These are phyloP conservation scores for Trypanosoma theileri DNA, from an alignment of 208 protist species.

Conservation along the genomic window DNA sequence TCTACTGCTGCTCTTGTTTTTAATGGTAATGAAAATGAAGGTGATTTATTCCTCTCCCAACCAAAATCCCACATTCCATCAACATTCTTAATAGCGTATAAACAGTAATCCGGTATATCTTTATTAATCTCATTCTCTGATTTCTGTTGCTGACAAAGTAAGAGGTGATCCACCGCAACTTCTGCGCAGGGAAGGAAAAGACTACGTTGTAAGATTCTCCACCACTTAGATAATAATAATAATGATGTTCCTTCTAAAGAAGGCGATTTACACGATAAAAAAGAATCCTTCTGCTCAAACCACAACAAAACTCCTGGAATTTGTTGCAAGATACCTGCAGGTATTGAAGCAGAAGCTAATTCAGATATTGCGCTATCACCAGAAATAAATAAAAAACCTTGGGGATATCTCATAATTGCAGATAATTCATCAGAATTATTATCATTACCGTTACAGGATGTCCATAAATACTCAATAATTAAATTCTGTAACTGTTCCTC, in stretches of 20 bases:
- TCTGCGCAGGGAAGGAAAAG: conserved; percentile 4
- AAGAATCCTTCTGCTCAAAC: not conserved
- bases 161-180: conserved; percentile 4
- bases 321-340: conserved; percentile 1
- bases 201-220: conserved; percentile 12
- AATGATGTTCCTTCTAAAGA: not conserved
- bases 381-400: conserved; percentile 15
- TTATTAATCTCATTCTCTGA: no score
- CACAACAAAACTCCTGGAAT: conserved; percentile 16
- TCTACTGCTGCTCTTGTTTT: no score
- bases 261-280: not conserved
- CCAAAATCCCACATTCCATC: no score
- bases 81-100: no score
- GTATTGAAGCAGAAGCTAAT: not conserved
- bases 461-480: conserved; percentile 5
- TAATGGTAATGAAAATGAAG: no score
- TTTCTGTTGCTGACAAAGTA: not conserved
- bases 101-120: no score
- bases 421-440: not conserved
- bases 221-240: conserved; percentile 1
- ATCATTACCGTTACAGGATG: not conserved
- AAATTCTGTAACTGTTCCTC: conserved; percentile 8
- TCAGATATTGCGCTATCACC: conserved; percentile 10
- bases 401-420: not conserved
- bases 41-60: no score